These are phyloP conservation scores for Trichosporon sp. DNA, from an alignment of 1,284 basidiomycete species.

Conservation along the genomic window DNA sequence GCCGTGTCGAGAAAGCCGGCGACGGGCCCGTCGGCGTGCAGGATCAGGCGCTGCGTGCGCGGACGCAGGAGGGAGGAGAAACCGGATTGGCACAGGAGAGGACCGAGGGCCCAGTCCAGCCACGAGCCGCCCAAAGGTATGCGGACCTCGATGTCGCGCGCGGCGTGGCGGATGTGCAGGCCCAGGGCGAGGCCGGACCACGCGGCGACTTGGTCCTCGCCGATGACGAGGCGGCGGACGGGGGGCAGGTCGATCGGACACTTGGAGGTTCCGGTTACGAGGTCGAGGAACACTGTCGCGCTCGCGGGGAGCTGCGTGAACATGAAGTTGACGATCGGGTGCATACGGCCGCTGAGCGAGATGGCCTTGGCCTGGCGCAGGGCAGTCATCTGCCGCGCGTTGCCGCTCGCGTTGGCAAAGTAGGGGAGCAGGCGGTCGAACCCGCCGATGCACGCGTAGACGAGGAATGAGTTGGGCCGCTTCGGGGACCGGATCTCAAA, in stretches of 20 bases:
- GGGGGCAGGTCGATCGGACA: background rate
- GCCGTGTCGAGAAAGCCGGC: background rate
- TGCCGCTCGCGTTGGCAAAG: background rate
- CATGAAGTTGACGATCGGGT: background rate
- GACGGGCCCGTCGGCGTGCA: background rate
- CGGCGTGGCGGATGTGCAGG: background rate
- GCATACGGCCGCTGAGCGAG: background rate
- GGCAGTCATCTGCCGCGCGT: background rate
- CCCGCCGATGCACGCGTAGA: background rate
- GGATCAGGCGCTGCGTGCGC: background rate
- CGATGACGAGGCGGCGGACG: background rate
- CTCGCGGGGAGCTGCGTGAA: background rate
- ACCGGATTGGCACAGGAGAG: background rate
- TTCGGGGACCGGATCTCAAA: background rate
- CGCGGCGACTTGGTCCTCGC: background rate
- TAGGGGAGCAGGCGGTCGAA: constrained; percentile 1
- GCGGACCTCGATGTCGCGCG: background rate
- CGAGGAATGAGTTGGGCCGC: background rate
- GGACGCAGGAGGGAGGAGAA: background rate
- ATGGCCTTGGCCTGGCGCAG: background rate
- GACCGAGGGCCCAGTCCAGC: background rate
- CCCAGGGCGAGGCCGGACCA: background rate
- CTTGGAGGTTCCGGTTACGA: background rate
- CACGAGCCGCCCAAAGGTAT: background rate
- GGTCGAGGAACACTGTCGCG: background rate